Evolutionary conservation across 1,284 basidiomycete genomes (phyloP), one percentile per base, ranked within the genome.

Genomic region (Cutaneotrichosporon mucoides): DNA sequence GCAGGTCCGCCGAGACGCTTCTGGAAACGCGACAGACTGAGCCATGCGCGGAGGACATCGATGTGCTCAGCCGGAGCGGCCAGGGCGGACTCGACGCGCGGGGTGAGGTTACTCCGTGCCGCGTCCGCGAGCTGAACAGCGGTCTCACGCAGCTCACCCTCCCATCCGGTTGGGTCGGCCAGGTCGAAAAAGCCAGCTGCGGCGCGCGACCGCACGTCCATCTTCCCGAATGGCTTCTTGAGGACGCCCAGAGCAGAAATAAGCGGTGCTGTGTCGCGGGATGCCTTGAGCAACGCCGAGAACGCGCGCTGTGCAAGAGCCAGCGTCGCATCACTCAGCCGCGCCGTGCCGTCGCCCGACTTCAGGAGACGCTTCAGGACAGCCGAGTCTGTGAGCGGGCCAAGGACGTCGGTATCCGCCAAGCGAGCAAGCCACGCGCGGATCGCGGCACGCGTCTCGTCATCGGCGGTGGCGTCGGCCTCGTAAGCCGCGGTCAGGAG

Each of bases 391-490:
- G 43, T 34, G 1, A 60, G 57, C 0, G 62, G 62, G 36, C 65
- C 65, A 16, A 64, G 56, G 5, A 67, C 52, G 36, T 58, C 63
- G 10, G 48, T 38, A 7, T 34, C 41, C 5, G 59, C 62, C 0
- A 67, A 54, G 9, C 63, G 56, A 5, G 62, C 57, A 15, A 67
- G 59, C 62, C 62, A 66, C 5, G 55, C 47, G 5, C 65, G 54
- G 44, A 66, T 62, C 0, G 54, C 56, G 1, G 47, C 35, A 8
- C 57, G 55, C 4, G 56, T 44, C 10, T 56, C 59, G 15, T 36
- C 45, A 9, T 45, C 40, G 6, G 43, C 41, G 4, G 45, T 24
- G 0, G 44, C 53, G 51, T 64, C 63, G 6, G 47, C 49, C 9
- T 44, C 48, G 44, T 67, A 67, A 0, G 65, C 65, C 2, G 63